Evolutionary conservation across 2,329 filamentous ascomycete species (phyloP).

Genomic region (Xylaria sp.): DNA sequence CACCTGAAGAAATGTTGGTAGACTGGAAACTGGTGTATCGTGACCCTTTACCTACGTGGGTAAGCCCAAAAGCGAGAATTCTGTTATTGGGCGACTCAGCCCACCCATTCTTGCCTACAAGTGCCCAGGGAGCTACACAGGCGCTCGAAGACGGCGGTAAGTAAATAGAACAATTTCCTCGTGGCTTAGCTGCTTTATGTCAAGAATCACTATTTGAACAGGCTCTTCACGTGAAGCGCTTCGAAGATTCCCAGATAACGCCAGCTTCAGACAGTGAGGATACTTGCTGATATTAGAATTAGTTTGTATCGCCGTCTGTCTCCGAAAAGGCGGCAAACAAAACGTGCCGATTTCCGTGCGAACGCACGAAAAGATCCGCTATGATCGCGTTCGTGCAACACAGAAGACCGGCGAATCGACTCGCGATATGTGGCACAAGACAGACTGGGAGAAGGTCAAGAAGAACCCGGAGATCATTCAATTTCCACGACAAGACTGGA

Average conservation of each 20-base stretch:
- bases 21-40: constrained; percentile 65
- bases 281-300: constrained; percentile 1
- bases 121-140: constrained; percentile 61
- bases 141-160: constrained; percentile 60
- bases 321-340: constrained; percentile 52
- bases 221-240: background rate
- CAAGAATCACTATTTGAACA: background rate
- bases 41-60: constrained; percentile 62
- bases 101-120: constrained; percentile 62
- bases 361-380: constrained; percentile 60
- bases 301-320: constrained; percentile 59
- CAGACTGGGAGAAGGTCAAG: constrained; percentile 62
- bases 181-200: background rate
- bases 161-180: background rate
- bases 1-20: constrained; percentile 54
- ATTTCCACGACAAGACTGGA: constrained; percentile 63
- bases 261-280: background rate
- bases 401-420: constrained; percentile 64
- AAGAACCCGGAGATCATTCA: constrained; percentile 60
- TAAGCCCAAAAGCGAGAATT: constrained; percentile 57
- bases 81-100: constrained; percentile 62
- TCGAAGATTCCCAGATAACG: no score
- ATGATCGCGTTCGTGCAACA: constrained; percentile 59
- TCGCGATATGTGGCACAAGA: constrained; percentile 66
- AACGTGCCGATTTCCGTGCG: constrained; percentile 55